phyloP scores from a whole-genome alignment of 2,329 filamentous ascomycete species.

The Diaporthe caulivora region DNA sequence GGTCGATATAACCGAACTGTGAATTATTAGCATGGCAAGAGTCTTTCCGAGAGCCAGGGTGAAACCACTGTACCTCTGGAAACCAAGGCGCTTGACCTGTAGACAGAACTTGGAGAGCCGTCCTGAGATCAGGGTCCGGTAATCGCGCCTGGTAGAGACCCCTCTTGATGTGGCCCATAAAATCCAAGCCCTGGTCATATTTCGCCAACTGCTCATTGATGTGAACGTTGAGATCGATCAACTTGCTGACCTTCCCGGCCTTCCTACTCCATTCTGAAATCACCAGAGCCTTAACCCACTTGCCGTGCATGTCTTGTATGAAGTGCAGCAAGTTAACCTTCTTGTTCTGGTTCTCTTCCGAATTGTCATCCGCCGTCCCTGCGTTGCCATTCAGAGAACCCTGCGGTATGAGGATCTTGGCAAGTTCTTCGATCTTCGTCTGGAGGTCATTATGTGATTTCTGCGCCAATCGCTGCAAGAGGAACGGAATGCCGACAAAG shows the following conservation, averaged over 20 bases:
- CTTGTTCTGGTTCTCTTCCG: conserved; percentile 77
- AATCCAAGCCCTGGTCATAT: conserved; percentile 71
- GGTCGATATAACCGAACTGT: conserved; percentile 81
- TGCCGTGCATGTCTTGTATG: conserved; percentile 81
- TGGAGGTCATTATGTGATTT: conserved; percentile 83
- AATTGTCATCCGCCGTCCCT: conserved; percentile 65
- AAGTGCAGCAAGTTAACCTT: conserved; percentile 83
- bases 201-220: conserved; percentile 72
- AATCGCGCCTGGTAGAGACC: conserved; percentile 80
- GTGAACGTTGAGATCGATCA: conserved; percentile 89
- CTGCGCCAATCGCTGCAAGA: conserved; percentile 85
- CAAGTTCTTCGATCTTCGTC: conserved; percentile 77
- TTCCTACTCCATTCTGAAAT: conserved; percentile 91
- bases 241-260: conserved; percentile 81
- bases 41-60: conserved; percentile 45
- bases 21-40: conserved; percentile 43
- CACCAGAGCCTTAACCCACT: conserved; percentile 93
- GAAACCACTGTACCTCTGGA: conserved; percentile 73
- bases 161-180: conserved; percentile 79
- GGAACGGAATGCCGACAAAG: conserved; percentile 79
- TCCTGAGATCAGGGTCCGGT: conserved; percentile 91
- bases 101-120: conserved; percentile 86
- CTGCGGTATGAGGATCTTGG: conserved; percentile 72
- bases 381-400: conserved; percentile 62
- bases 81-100: conserved; percentile 83